A percentile compares a stretch with the other conserved stretches of the same genome.
phyloP scores from a whole-genome alignment of 352 stramenopile genomes.

The Albugo laibachii region DNA sequence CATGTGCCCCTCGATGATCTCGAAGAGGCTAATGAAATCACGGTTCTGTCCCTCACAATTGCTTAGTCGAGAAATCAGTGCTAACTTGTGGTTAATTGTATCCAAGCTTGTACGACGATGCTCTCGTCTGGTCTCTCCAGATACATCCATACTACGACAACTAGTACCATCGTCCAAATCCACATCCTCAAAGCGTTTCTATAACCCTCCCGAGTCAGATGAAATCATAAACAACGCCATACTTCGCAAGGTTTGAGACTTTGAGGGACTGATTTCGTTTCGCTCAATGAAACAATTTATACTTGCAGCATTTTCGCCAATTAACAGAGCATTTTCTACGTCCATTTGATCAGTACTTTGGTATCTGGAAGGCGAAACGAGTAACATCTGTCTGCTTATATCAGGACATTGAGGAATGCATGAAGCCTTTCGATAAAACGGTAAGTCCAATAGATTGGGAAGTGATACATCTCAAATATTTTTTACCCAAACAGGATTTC shows the following conservation, averaged over 20 bases:
- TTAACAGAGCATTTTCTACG: constrained; percentile 70
- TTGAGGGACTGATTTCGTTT: not conserved
- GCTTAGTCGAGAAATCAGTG: constrained; percentile 3
- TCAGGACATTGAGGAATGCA: constrained; percentile 35
- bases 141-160: constrained; percentile 38
- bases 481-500: constrained; percentile 15
- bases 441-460: constrained; percentile 3
- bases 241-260: constrained; percentile 31
- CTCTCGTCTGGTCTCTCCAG: constrained; percentile 26
- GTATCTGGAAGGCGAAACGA: constrained; percentile 34
- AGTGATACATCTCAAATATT: not conserved
- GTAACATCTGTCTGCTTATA: constrained; percentile 17
- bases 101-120: constrained; percentile 35
- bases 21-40: constrained; percentile 2
- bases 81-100: not conserved
- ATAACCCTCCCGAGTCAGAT: constrained; percentile 35
- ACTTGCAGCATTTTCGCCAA: constrained; percentile 67
- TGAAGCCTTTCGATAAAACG: constrained; percentile 51
- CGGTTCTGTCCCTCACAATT: constrained; percentile 1
- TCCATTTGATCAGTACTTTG: constrained; percentile 78
- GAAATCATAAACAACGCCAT: constrained; percentile 74
- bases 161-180: constrained; percentile 31
- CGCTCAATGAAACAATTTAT: not conserved
- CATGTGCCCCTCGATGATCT: not conserved
- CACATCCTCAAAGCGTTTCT: constrained; percentile 23